Base-by-base conservation (phyloP, 176 grass and related monocot genomes). In the Puya raimondii region DNA sequence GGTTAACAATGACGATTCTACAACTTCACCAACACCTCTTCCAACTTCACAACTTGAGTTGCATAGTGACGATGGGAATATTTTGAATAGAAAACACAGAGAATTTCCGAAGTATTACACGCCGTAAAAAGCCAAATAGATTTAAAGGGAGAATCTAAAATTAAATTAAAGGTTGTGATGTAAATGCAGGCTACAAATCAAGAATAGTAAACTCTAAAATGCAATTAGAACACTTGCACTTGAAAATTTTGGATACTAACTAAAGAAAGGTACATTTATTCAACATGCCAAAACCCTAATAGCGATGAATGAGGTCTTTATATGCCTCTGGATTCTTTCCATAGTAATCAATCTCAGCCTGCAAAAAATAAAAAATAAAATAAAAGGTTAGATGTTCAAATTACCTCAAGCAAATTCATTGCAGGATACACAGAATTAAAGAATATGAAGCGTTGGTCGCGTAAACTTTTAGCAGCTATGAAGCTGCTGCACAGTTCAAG, bases 291-390 rank as follows among this genome's bases (percentile, higher is more conserved):
- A 20, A 59, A 20, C 21, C 66, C 54, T 89, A 96, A 82, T 96
- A 96, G 23, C 74, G 81, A 83, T 87, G 72, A 82, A 96, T 89
- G 63, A 96, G 88, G 23, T 91, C 81, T 49, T 82, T 71, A 13
- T 79, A 77, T 47, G 81, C 79, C 49, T 68, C 75, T 10, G 84
- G 79, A 59, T 96, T 96, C 82, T 85, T 85, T 6, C 27, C 72
- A 26, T 90, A 92, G 54, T 96, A 85, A 64, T 90, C 71, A 58
- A 90, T 82, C 78, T 91, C 93, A 16, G 93, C 89, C 89, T 96
- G 74, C 15, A 72, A 73, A 14, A 52, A 12, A 64, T 29, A 72
- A 51, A 81, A 64, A 4, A 7, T 48, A 71, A 63, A 51, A 11
- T 27, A 47, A 15, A 16, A 21, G 16, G 54, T 59, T 15, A 58